Evolutionary conservation across 2,329 filamentous ascomycete genomes (phyloP), one percentile per base, ranked within the genome.

Genomic region (Pseudonectria buxi): DNA sequence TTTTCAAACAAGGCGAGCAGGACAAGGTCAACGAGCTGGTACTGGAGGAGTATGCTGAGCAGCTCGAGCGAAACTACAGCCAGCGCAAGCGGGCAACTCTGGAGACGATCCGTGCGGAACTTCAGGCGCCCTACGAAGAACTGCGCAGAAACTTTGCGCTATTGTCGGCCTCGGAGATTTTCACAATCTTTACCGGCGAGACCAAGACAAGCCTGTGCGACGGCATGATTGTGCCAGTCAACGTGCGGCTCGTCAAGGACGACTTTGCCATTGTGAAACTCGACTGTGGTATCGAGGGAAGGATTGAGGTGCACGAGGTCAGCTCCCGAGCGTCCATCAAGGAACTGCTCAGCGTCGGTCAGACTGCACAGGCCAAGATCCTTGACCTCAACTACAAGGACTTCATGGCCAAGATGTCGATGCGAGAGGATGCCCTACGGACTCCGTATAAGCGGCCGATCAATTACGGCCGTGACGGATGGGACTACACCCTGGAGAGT

Each of bases 21-120:
- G 90, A 96, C 53, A 86, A 89, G 55, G 88, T 98, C 56, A 95
- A 96, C 54, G 92, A 98, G 55, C 72, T 98, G 29, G 88, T 95
- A 41, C 72, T 98, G 4, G 92, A 98, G 61, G 88, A 96, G 60
- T 98, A 98, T 54, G 92, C 92, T 1, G 87, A 95, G 54, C 90
- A 98, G 66, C 71, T 98, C 45, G 85, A 95, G 66, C 82, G 77
- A 47, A 94, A 95, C 51, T 89, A 95, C 57, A 88, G 87, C 51
- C 89, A 95, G 59, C 81, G 85, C 47, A 98, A 98, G 69, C 86
- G 92, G 39, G 90, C 90, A 2, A 98, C 92, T 1, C 72, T 98
- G 10, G 92, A 98, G 62, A 94, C 88, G 0, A 98, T 98, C 55
- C 85, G 92, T 44, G 89, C 87, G 12, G 92, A 98, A 62, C 69